Base-by-base conservation (phyloP, 495 filamentous ascomycete genomes). In the Aspergillus biplanus region DNA sequence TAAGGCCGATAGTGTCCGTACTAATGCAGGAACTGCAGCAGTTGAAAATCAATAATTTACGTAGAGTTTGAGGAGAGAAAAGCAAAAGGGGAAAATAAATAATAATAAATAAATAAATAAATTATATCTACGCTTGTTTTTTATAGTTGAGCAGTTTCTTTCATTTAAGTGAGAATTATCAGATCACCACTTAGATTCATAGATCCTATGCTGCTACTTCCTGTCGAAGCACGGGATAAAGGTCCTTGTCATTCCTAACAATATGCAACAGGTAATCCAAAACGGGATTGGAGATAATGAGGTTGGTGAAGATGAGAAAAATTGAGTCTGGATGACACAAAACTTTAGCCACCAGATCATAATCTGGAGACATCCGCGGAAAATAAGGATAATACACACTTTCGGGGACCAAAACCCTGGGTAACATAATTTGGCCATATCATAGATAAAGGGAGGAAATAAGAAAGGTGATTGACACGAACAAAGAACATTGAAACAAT, bases 401-500 rank as follows among this genome's bases (percentile, higher is more conserved):
- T 58, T 67, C 62, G 63, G 59, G 62, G 65, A 63, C 59, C 65
- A 68, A 68, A 59, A 60, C 63, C 65, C 67, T 66, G 65, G 66
- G 65, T 67, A 68, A 69, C 68, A 66, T 70, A 74, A 72, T 60
- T 66, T 68, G 54, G 63, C 48, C 61, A 58, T 60, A 64, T 57
- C 58, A 62, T 59, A 42, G 69, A 68, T 67, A 12, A 64, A 62
- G 33, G 50, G 65, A 21, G 39, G 37, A 48, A 37, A 62, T 52
- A 59, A 65, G 21, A 66, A 13, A 53, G 39, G 9, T 58, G 57
- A 56, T 39, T 55, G 39, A 53, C 39, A 59, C 58, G 32, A 52
- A 46, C 42, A 53, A 18, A n/a, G 54, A 66, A 46, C 48, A 64
- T 61, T 18, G 35, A 39, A 62, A 37, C 49, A 47, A 57, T 54